Conservation (phyloP, 371 early-diverging fungal genomes). For the Mucor indicus region DNA sequence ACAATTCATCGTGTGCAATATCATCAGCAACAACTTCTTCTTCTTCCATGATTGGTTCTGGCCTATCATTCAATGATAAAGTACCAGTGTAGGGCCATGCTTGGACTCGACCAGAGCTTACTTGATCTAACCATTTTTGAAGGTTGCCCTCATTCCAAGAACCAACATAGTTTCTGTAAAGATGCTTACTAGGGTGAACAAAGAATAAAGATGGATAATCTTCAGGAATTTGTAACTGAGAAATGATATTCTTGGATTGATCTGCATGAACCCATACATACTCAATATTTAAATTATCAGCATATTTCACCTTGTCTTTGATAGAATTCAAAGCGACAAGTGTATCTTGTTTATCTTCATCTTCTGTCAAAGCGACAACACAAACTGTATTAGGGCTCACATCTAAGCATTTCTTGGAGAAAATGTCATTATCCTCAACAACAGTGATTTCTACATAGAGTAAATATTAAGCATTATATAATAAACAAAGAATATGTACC, state of each 20-base stretch:
- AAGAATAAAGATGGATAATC: conserved; percentile 70
- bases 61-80: conserved; percentile 14
- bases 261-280: conserved; percentile 71
- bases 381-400: conserved; percentile 31
- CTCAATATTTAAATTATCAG: conserved; percentile 37
- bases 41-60: too few species aligned
- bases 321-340: conserved; percentile 51
- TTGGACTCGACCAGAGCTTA: conserved; percentile 34
- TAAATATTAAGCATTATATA: too few species aligned
- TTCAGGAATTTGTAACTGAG: conserved; percentile 65
- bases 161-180: conserved; percentile 68
- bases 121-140: conserved; percentile 49
- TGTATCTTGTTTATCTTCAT: conserved; percentile 59
- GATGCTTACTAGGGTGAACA: conserved; percentile 61
- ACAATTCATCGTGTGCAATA: too few species aligned
- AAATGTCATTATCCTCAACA: conserved; percentile 9
- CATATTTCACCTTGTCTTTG: conserved; percentile 34
- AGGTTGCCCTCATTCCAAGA: conserved; percentile 65
- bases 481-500: conserved; percentile 4
- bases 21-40: too few species aligned
- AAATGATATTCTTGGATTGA: conserved; percentile 49
- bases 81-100: conserved; percentile 42
- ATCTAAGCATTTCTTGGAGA: conserved; percentile 6
- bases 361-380: conserved; percentile 58
- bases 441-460: conserved; percentile 14